phyloP scores from a whole-genome alignment of 2,329 filamentous ascomycete species.

The Phialocephala subalpina region DNA sequence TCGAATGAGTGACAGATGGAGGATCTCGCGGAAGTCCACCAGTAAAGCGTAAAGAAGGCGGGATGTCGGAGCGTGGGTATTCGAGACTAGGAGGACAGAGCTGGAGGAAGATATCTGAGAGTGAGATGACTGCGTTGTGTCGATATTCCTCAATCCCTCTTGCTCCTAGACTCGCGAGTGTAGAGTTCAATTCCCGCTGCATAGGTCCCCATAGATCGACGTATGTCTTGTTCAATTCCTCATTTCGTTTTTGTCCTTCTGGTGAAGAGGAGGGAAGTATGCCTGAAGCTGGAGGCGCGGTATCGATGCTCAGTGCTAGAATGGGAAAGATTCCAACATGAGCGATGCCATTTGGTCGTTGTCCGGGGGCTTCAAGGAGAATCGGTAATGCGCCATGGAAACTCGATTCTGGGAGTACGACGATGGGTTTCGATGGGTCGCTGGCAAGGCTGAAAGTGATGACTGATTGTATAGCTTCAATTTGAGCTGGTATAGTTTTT shows the following conservation, averaged over 20 bases:
- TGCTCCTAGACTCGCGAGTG: background rate
- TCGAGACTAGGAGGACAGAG: background rate
- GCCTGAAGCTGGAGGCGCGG: background rate
- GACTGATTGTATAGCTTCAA: background rate
- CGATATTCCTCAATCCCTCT: background rate
- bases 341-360: background rate
- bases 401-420: background rate
- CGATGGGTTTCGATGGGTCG: background rate
- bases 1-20: background rate
- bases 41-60: background rate
- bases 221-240: background rate
- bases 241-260: background rate
- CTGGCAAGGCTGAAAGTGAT: background rate
- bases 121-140: background rate
- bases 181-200: background rate
- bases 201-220: background rate
- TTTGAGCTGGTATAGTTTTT: background rate
- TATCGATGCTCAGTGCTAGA: background rate
- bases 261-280: background rate
- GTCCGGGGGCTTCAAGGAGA: background rate
- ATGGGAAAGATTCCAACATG: background rate
- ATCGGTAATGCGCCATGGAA: background rate
- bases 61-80: background rate
- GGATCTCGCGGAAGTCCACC: background rate
- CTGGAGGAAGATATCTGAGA: background rate